These are phyloP conservation scores for Entonaema liquescens DNA, from an alignment of 495 filamentous ascomycete genomes.

Conservation along the genomic window DNA sequence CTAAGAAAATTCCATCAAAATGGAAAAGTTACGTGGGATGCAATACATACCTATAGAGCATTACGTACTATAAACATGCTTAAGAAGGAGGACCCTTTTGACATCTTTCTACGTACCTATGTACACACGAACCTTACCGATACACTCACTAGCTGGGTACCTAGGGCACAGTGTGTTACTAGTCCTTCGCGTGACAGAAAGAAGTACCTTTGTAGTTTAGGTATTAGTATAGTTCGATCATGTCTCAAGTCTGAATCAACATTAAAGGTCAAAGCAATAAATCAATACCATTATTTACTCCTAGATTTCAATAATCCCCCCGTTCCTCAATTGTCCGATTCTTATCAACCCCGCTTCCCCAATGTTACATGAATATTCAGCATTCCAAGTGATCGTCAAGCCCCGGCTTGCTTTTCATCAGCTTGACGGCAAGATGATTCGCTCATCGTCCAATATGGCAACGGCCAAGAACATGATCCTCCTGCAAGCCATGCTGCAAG, in stretches of 20 bases:
- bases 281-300: slow-evolving; percentile 4
- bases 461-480: slow-evolving; percentile 8
- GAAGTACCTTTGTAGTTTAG: no score
- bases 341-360: slow-evolving; percentile 37
- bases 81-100: neutral
- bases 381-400: slow-evolving; percentile 16
- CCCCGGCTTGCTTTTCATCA: slow-evolving; percentile 11
- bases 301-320: neutral
- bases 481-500: slow-evolving; percentile 10
- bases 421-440: slow-evolving; percentile 29
- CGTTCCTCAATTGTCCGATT: neutral
- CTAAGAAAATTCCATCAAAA: no score
- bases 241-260: slow-evolving; percentile 2
- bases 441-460: slow-evolving; percentile 11
- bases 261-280: slow-evolving; percentile 11
- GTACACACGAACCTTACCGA: neutral
- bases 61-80: no score
- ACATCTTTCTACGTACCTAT: neutral
- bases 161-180: neutral
- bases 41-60: no score
- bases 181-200: neutral
- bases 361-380: slow-evolving; percentile 36
- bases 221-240: no score
- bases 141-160: no score
- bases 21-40: no score